Base-by-base conservation (phyloP, 2,329 filamentous ascomycete species). In the Fusarium pseudonygamai region DNA sequence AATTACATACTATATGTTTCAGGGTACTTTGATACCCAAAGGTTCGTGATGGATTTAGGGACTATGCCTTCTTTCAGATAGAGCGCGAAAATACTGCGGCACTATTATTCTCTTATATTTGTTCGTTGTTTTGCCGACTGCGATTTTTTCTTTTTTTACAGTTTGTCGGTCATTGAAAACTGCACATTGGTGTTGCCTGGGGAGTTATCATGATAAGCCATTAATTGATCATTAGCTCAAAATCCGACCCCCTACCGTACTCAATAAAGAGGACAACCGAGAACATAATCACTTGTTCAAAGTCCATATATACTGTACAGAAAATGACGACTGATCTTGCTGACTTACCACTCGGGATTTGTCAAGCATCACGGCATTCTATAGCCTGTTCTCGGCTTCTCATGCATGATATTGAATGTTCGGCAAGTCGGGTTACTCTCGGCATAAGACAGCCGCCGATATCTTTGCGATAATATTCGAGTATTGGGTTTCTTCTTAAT, bases 361-460 rank as follows among this genome's bases (percentile, higher is more conserved):
- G 14, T 36, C 18, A 43, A 43, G 34, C 22, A 40, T 37, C 40
- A 22, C 42, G 36, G 46, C 24, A 56, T 39, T 59, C 30, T 15
- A 49, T 67, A 52, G 47, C 34, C 34, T 63, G 46, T 52, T 55
- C 64, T 75, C 74, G 74, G 74, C 66, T 75, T 67, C 36, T 67
- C 46, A 45, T 61, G 46, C 34, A 40, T 34, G 36, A 34, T 68
- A 55, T 26, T 43, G 26, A 42, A 28, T 67, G 22, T 60, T 69
- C 64, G 65, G 61, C 43, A 58, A 69, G 24, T 71, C 73, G 68
- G 75, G 76, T 37, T 77, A 77, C 63, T 73, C 66, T 78, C 76
- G 76, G 76, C 75, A 78, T 78, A 75, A 69, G 49, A n/a, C 32
- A 39, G 42, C 36, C 47, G 26, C 52, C 42, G 45, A 53, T 42